These are phyloP conservation scores for Scutellaria barbata DNA, from an alignment of 257 asterid species.

Conservation along the genomic window DNA sequence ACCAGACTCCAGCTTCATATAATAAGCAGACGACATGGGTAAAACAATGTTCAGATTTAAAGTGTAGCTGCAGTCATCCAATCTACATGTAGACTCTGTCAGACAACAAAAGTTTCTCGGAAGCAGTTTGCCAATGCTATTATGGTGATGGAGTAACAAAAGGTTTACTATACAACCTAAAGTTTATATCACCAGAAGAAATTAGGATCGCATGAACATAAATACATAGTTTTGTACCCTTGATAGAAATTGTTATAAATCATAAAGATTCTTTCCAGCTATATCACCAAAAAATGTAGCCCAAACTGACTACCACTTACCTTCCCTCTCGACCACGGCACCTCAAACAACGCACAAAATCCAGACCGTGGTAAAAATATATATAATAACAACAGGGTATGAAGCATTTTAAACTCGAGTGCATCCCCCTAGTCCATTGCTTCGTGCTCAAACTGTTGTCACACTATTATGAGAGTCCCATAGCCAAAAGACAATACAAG, in stretches of 20 bases:
- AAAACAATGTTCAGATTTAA: constrained; percentile 11
- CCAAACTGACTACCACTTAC: background rate
- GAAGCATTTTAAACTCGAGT: background rate
- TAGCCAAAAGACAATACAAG: constrained; percentile 7
- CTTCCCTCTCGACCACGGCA: too few species aligned
- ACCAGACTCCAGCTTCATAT: constrained; percentile 19
- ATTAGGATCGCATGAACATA: background rate
- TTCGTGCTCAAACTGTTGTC: background rate
- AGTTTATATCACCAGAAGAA: background rate
- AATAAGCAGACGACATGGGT: constrained; percentile 1
- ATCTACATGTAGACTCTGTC: constrained; percentile 2
- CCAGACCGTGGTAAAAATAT: too few species aligned
- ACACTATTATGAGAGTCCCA: background rate
- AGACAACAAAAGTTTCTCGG: background rate
- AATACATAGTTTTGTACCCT: background rate
- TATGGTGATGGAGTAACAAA: background rate
- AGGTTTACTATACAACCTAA: background rate
- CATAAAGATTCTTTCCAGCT: background rate
- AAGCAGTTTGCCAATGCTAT: background rate
- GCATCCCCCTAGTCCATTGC: background rate
- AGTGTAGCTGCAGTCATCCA: background rate
- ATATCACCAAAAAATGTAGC: constrained; percentile 1
- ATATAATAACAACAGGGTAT: background rate
- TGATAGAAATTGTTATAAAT: constrained; percentile 1
- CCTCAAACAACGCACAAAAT: too few species aligned